Conservation (phyloP, 1,139 yeast genomes). For the Nadsonia commutata region DNA sequence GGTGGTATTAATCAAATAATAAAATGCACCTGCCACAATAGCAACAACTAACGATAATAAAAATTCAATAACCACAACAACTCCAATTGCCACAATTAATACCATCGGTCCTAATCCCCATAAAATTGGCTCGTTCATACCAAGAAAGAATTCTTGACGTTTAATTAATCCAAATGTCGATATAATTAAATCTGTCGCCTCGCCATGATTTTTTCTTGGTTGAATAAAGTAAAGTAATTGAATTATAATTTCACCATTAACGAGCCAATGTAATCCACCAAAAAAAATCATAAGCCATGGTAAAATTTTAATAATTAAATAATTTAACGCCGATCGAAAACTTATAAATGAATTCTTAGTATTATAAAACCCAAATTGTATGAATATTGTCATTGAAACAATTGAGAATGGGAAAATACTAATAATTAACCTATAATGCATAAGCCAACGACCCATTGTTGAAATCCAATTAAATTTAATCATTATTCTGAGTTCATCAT, state of each 20-base stretch:
- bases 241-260: conserved; percentile 9
- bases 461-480: conserved; percentile 23
- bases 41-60: conserved; percentile 11
- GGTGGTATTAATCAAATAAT: not conserved
- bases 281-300: conserved; percentile 15
- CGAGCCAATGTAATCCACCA: conserved; percentile 29
- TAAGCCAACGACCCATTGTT: conserved; percentile 22
- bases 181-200: conserved; percentile 14
- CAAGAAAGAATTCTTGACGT: conserved; percentile 38
- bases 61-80: conserved; percentile 27
- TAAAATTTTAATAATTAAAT: conserved; percentile 20
- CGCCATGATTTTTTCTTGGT: conserved; percentile 16
- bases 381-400: conserved; percentile 13
- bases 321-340: conserved; percentile 33
- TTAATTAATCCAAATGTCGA: conserved; percentile 19
- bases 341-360: conserved; percentile 32
- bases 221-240: conserved; percentile 23
- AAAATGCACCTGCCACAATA: not conserved
- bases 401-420: conserved; percentile 21
- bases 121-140: conserved; percentile 43
- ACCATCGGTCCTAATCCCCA: conserved; percentile 49
- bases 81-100: conserved; percentile 35
- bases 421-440: conserved; percentile 22
- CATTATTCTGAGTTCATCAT: conserved; percentile 6
- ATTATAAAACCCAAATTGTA: conserved; percentile 17